These are phyloP conservation scores for Dioscorea alata DNA, from an alignment of 106 monocot genomes.

Conservation along the genomic window DNA sequence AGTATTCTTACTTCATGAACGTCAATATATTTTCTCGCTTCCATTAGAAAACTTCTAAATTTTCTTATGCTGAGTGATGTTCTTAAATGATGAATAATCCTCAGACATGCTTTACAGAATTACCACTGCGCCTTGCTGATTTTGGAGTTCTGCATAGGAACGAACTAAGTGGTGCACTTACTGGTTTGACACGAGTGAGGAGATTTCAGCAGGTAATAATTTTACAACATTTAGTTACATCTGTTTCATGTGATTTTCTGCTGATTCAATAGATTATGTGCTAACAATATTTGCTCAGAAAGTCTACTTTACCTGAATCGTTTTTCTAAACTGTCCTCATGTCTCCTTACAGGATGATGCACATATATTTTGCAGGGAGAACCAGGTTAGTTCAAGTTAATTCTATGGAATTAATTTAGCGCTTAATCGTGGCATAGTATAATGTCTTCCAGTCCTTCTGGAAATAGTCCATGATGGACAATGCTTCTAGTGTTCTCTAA, in stretches of 20 bases:
- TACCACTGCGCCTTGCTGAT: conserved; percentile 94
- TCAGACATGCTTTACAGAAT: conserved; percentile 48
- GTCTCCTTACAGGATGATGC: conserved; percentile 86
- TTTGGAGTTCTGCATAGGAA: conserved; percentile 99
- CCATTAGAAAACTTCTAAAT: too few species aligned
- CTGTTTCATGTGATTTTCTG: too few species aligned
- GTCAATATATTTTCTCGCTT: too few species aligned
- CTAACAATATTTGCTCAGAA: neutral
- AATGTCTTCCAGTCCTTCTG: too few species aligned
- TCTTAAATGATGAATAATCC: too few species aligned
- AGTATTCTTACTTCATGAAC: too few species aligned
- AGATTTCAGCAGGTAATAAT: conserved; percentile 91
- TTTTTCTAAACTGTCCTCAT: neutral
- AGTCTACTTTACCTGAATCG: too few species aligned
- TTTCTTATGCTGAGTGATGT: too few species aligned
- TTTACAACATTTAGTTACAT: neutral
- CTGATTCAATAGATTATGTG: neutral
- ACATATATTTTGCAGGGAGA: conserved; percentile 94
- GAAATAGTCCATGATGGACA: too few species aligned
- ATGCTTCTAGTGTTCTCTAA: too few species aligned
- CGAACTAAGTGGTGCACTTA: conserved; percentile 97
- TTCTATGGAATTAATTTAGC: neutral
- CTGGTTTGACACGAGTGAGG: conserved; percentile 96
- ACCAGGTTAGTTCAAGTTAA: conserved; percentile 46
- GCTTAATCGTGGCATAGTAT: too few species aligned